phyloP scores from a whole-genome alignment of 148 eudicot genomes.

The Chenopodium suecicum region DNA sequence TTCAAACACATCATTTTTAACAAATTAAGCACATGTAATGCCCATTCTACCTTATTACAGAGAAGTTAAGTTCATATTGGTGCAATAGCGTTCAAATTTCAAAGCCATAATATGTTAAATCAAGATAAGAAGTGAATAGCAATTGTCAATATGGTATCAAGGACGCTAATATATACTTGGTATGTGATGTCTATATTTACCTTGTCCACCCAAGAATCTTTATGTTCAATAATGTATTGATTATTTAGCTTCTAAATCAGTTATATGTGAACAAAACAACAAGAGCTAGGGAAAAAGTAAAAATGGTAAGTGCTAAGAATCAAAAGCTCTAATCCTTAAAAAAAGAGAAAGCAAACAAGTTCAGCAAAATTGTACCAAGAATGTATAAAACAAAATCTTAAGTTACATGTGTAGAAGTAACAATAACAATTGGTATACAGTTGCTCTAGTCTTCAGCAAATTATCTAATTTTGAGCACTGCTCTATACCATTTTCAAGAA shows the following conservation, averaged over 20 bases:
- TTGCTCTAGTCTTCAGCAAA: too few species aligned
- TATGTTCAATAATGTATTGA: conserved; percentile 63
- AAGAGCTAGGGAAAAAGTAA: not conserved
- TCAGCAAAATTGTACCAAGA: too few species aligned
- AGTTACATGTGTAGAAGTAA: too few species aligned
- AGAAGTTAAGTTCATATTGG: not conserved
- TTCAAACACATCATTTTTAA: not conserved
- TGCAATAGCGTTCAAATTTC: not conserved
- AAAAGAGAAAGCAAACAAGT: too few species aligned
- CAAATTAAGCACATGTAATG: not conserved
- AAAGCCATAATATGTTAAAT: not conserved
- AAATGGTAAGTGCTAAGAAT: too few species aligned
- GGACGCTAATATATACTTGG: not conserved
- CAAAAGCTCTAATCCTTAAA: too few species aligned
- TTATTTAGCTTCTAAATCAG: conserved; percentile 66
- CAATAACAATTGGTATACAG: too few species aligned
- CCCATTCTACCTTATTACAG: not conserved
- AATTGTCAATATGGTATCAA: not conserved
- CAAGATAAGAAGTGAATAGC: not conserved
- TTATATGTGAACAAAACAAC: conserved; percentile 57
- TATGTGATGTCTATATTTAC: conserved; percentile 31
- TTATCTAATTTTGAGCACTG: too few species aligned
- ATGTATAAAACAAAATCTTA: too few species aligned
- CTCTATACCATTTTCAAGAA: too few species aligned
- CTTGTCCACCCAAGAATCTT: conserved; percentile 94